Evolutionary conservation across 192 early-diverging fungal species (phyloP), one percentile per base, ranked within the genome.

Genomic region (Anaeromyces robustus): DNA sequence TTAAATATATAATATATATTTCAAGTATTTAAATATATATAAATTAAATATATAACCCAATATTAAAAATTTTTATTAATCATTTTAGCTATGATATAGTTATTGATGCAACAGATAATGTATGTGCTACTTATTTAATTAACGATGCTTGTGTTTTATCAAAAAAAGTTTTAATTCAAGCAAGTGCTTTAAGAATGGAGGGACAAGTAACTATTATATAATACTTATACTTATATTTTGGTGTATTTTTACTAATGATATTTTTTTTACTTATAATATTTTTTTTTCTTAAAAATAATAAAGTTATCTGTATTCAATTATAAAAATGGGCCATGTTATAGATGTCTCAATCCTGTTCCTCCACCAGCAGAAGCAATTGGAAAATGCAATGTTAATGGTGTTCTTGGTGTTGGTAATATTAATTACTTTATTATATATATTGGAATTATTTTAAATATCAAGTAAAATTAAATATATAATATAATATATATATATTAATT

Each of bases 21-120:
- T n/a, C n/a, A n/a, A n/a, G n/a, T n/a, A n/a, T n/a, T n/a, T n/a
- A n/a, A n/a, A n/a, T n/a, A n/a, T n/a, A n/a, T n/a, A n/a, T n/a
- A n/a, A n/a, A n/a, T n/a, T n/a, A n/a, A n/a, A n/a, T n/a, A n/a
- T n/a, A n/a, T n/a, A n/a, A n/a, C n/a, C n/a, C n/a, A n/a, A n/a
- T n/a, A n/a, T n/a, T n/a, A 39, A 39, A 39, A 39, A 13, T 6
- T 39, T 39, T 39, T 39, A 39, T n/a, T n/a, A n/a, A n/a, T n/a
- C n/a, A n/a, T n/a, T 29, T 32, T 41, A 89, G 87, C 2, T 98
- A 95, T 82, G 94, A 96, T 82, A 88, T 97, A 14, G 88, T 99
- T 0, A 85, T 99, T 4, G 97, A 99, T 83, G 92, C 92, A 9
- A 94, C 95, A 0, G 97, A 99, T 85, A 99, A 99, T 86, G 95